phyloP scores from a whole-genome alignment of 2,329 filamentous ascomycete genomes.

The Cryoendolithus antarcticus region DNA sequence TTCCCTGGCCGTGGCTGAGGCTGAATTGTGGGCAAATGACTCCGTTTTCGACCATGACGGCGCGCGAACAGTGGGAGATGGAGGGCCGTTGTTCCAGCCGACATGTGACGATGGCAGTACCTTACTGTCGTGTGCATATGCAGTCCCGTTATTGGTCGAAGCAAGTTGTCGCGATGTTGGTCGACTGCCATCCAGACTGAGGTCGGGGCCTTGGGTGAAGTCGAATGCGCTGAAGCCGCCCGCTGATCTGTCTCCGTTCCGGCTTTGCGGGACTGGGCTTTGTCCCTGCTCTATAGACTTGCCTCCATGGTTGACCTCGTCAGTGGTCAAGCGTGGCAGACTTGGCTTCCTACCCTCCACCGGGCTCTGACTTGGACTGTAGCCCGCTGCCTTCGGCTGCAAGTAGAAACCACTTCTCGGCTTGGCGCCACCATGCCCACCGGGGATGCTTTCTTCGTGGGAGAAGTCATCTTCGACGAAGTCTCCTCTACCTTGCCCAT shows the following conservation, averaged over 20 bases:
- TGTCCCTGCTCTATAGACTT: slow-evolving; percentile 1
- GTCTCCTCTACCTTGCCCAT: no score
- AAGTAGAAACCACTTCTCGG: slow-evolving; percentile 9
- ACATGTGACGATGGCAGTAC: no score
- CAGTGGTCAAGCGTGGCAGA: background rate
- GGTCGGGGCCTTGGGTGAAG: slow-evolving; percentile 7
- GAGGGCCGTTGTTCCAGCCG: no score
- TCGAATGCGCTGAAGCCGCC: slow-evolving; percentile 7
- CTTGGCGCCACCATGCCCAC: slow-evolving; percentile 4
- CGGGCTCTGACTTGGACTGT: slow-evolving; percentile 5
- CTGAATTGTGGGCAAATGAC: no score
- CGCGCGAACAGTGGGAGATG: no score
- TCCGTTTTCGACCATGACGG: no score
- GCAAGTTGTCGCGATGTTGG: no score
- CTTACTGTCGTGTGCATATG: no score
- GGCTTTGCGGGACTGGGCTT: background rate
- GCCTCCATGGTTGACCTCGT: background rate
- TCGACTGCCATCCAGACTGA: background rate
- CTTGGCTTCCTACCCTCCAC: slow-evolving; percentile 3
- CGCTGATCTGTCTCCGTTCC: no score
- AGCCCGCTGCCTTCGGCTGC: slow-evolving; percentile 13
- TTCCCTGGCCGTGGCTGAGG: no score
- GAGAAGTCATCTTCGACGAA: slow-evolving; percentile 6
- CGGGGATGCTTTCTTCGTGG: background rate
- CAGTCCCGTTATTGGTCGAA: no score